These are phyloP conservation scores for Helicostylum pulchrum DNA, from an alignment of 192 early-diverging fungal species.

Conservation along the genomic window DNA sequence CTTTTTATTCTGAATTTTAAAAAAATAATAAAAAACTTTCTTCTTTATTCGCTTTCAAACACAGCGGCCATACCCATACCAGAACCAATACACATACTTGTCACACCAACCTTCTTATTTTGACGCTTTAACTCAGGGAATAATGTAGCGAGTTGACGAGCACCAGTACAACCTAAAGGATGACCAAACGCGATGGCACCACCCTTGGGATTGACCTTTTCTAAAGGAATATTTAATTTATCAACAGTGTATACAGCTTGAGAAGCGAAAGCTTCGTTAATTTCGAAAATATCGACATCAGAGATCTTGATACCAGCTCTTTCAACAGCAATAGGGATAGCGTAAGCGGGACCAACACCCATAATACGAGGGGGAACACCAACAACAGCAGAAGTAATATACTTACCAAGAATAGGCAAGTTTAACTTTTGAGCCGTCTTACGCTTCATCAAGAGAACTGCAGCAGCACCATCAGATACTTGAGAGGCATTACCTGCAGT, in stretches of 20 bases:
- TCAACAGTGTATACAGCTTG: constrained; percentile 83
- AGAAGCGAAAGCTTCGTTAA: constrained; percentile 80
- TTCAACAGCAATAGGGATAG: constrained; percentile 74
- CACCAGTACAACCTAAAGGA: constrained; percentile 94
- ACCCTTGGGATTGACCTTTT: constrained; percentile 92
- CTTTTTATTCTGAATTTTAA: too few species aligned
- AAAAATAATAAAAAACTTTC: background rate
- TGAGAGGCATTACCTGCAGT: constrained; percentile 86
- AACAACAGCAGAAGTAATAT: constrained; percentile 71
- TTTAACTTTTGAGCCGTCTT: constrained; percentile 53
- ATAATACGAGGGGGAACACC: constrained; percentile 81
- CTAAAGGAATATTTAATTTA: constrained; percentile 64
- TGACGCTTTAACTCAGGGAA: constrained; percentile 70
- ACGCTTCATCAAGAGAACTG: constrained; percentile 70
- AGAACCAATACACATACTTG: constrained; percentile 95
- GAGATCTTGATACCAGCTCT: constrained; percentile 56
- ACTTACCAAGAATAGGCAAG: constrained; percentile 51
- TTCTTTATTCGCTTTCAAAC: constrained; percentile 66
- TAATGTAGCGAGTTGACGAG: constrained; percentile 83
- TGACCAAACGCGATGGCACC: constrained; percentile 97
- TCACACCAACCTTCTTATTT: constrained; percentile 78
- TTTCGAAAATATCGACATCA: constrained; percentile 74
- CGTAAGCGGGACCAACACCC: constrained; percentile 86
- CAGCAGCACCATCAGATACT: constrained; percentile 78
- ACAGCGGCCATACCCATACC: constrained; percentile 93